A percentile compares a stretch with the other conserved stretches of the same genome.
Conservation (phyloP, 2,329 filamentous ascomycete species). For the Tolypocladium album region DNA sequence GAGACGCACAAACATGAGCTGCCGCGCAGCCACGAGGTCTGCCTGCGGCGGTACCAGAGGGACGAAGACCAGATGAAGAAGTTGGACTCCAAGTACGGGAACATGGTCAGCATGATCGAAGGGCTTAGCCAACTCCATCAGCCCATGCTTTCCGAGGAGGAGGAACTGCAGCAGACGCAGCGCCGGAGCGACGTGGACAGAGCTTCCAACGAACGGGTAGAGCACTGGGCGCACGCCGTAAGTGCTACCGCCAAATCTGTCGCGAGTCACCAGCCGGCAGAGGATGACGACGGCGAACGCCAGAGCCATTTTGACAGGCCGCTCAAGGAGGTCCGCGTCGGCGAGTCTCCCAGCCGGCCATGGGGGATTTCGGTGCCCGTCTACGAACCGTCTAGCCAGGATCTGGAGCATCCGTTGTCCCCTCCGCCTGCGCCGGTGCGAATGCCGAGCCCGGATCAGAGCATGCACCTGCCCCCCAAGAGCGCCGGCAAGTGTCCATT, state of each 20-base stretch:
- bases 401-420: constrained; percentile 34
- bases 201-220: constrained; percentile 59
- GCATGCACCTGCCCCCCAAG: constrained; percentile 13
- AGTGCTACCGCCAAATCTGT: constrained; percentile 37
- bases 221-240: constrained; percentile 77
- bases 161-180: constrained; percentile 26
- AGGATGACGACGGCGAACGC: constrained; percentile 42
- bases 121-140: constrained; percentile 81
- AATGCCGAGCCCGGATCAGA: constrained; percentile 29
- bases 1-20: constrained; percentile 93
- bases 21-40: constrained; percentile 86
- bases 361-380: constrained; percentile 83
- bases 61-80: constrained; percentile 78
- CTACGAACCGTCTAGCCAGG: constrained; percentile 29
- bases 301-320: constrained; percentile 72
- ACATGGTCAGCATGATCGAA: constrained; percentile 87
- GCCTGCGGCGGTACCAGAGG: constrained; percentile 78
- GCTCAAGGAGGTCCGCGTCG: constrained; percentile 81
- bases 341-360: constrained; percentile 83
- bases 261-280: constrained; percentile 26
- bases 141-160: constrained; percentile 60
- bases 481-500: constrained; percentile 47
- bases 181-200: constrained; percentile 34
- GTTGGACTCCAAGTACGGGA: constrained; percentile 89
- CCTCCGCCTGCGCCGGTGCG: constrained; percentile 48